phyloP scores from a whole-genome alignment of 345 rosid species.

The Populus alba region DNA sequence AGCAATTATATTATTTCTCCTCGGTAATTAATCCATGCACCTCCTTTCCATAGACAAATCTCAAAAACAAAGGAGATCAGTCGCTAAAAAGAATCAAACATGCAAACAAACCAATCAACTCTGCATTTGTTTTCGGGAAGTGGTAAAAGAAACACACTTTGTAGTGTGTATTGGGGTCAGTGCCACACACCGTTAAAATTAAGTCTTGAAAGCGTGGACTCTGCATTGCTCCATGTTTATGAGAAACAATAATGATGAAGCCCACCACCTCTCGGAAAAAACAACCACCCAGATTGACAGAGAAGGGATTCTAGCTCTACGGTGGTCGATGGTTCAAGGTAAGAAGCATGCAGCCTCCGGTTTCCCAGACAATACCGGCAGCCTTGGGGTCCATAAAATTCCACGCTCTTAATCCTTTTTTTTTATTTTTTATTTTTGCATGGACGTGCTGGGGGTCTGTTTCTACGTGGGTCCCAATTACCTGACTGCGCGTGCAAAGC shows the following conservation, averaged over 20 bases:
- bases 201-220: not conserved
- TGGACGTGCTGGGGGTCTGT: slow-evolving; percentile 48
- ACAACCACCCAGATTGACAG: not conserved
- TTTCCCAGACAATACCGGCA: not conserved
- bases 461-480: slow-evolving; percentile 9
- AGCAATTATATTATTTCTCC: not conserved
- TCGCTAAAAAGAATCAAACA: slow-evolving; percentile 1
- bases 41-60: not conserved
- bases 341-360: slow-evolving; percentile 14
- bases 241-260: not conserved
- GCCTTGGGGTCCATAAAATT: slow-evolving; percentile 9
- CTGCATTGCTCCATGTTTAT: not conserved
- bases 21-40: not conserved
- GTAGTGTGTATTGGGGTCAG: not conserved
- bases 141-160: not conserved
- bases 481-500: slow-evolving; percentile 74
- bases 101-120: not conserved
- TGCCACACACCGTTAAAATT: not conserved
- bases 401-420: slow-evolving; percentile 1
- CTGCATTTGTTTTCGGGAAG: not conserved
- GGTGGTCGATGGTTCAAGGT: slow-evolving; percentile 1
- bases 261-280: not conserved
- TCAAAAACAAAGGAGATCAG: not conserved
- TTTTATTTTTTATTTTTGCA: slow-evolving; percentile 30
- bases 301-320: not conserved